These are phyloP conservation scores for Thozetella sp. DNA, from an alignment of 495 filamentous ascomycete species.

Conservation along the genomic window DNA sequence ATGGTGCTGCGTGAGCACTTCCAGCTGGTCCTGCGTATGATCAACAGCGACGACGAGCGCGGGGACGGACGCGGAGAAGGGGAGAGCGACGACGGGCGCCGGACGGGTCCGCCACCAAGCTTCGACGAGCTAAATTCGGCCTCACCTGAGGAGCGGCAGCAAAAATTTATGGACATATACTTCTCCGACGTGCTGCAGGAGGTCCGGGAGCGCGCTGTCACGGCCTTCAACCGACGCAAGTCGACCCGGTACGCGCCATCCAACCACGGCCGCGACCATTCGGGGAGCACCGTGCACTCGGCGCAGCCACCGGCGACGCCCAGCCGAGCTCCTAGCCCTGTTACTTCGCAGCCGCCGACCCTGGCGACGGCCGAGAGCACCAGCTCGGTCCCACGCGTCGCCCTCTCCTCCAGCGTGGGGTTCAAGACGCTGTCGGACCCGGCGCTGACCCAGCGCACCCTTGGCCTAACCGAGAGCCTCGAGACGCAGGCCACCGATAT, in stretches of 20 bases:
- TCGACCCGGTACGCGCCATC: slow-evolving; percentile 21
- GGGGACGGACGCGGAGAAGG: background rate
- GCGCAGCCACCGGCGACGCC: slow-evolving; percentile 4
- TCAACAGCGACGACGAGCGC: slow-evolving; percentile 23
- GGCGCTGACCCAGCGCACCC: background rate
- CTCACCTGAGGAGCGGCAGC: slow-evolving; percentile 37
- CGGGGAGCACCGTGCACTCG: slow-evolving; percentile 12
- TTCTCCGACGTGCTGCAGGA: slow-evolving; percentile 33
- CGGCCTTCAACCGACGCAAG: slow-evolving; percentile 15
- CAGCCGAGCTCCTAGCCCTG: background rate
- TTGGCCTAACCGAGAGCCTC: slow-evolving; percentile 3
- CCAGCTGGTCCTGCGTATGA: slow-evolving; percentile 32
- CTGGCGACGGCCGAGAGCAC: slow-evolving; percentile 5
- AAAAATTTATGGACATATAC: slow-evolving; percentile 41
- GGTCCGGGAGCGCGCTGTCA: slow-evolving; percentile 26
- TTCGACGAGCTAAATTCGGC: slow-evolving; percentile 35
- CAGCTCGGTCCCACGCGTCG: slow-evolving; percentile 12
- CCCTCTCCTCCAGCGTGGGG: background rate
- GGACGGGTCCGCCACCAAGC: slow-evolving; percentile 1
- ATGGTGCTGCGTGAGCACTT: slow-evolving; percentile 36
- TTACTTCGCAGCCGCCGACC: background rate
- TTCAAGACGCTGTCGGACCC: background rate
- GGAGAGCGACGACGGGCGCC: slow-evolving; percentile 10
- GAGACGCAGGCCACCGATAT: slow-evolving; percentile 26
- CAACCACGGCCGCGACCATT: slow-evolving; percentile 5